phyloP scores from a whole-genome alignment of 352 stramenopile species.

The Globisporangium canariense region DNA sequence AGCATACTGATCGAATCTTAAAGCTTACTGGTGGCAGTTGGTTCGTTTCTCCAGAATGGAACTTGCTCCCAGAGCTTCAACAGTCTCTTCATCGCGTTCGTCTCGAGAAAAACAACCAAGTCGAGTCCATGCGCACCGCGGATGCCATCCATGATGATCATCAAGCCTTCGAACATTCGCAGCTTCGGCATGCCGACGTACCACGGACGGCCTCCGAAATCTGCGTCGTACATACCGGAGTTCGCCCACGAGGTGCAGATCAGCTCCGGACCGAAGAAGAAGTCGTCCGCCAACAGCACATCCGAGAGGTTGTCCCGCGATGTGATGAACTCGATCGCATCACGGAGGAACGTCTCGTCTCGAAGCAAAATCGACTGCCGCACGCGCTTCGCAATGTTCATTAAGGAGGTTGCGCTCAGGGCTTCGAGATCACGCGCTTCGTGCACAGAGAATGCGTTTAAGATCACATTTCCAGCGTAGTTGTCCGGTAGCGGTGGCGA shows the following conservation, averaged over 20 bases:
- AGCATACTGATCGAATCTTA: no score
- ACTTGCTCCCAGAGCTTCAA: conserved; percentile 26
- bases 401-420: conserved; percentile 17
- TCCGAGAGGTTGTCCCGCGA: conserved; percentile 29
- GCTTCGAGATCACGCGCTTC: conserved; percentile 22
- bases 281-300: conserved; percentile 39
- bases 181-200: conserved; percentile 33
- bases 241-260: conserved; percentile 60
- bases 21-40: no score
- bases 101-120: conserved; percentile 42
- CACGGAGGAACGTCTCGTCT: conserved; percentile 38
- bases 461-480: conserved; percentile 53
- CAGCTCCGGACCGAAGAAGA: conserved; percentile 46
- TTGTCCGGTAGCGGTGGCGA: conserved; percentile 37
- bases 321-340: conserved; percentile 48
- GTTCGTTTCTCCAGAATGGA: conserved; percentile 4
- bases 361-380: conserved; percentile 37
- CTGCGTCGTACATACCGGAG: conserved; percentile 60
- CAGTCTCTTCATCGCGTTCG: conserved; percentile 32
- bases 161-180: conserved; percentile 36
- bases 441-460: conserved; percentile 45
- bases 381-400: conserved; percentile 31
- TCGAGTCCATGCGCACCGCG: conserved; percentile 33
- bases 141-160: conserved; percentile 45
- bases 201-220: conserved; percentile 38